phyloP scores from a whole-genome alignment of 2,329 filamentous ascomycete genomes.

The Hypomyces rosellus region DNA sequence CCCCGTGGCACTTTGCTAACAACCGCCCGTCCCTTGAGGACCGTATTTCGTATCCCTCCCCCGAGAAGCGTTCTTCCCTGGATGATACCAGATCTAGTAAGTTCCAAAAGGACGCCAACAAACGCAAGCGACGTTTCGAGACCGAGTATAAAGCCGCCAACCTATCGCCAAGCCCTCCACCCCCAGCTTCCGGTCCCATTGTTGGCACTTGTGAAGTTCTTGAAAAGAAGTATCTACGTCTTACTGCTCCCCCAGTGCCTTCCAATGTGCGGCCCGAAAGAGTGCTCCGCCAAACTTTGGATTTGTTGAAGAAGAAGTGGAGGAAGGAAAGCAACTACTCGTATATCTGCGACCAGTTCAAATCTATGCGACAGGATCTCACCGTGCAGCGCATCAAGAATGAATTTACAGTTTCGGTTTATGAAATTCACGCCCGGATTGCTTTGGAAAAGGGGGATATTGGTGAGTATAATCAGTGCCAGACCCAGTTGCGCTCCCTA shows the following conservation, averaged over 20 bases:
- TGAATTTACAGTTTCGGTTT: slow-evolving; percentile 92
- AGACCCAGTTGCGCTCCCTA: slow-evolving; percentile 90
- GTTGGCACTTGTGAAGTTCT: slow-evolving; percentile 77
- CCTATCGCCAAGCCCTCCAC: slow-evolving; percentile 50
- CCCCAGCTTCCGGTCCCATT: slow-evolving; percentile 61
- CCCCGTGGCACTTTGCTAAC: slow-evolving; percentile 73
- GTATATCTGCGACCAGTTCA: slow-evolving; percentile 99
- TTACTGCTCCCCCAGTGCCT: slow-evolving; percentile 84
- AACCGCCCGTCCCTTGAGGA: slow-evolving; percentile 56
- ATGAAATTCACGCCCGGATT: slow-evolving; percentile 96
- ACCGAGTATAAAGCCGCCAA: slow-evolving; percentile 53
- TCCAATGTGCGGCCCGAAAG: slow-evolving; percentile 79
- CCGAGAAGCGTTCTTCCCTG: slow-evolving; percentile 35
- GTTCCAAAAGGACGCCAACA: slow-evolving; percentile 85
- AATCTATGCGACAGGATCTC: slow-evolving; percentile 94
- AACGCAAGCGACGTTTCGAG: slow-evolving; percentile 83
- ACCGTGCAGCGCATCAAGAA: slow-evolving; percentile 97
- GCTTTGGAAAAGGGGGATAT: slow-evolving; percentile 97
- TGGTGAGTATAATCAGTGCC: slow-evolving; percentile 99
- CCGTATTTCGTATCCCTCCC: slow-evolving; percentile 60
- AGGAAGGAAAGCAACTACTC: slow-evolving; percentile 86
- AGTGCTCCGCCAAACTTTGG: slow-evolving; percentile 76
- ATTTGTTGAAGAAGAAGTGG: slow-evolving; percentile 92
- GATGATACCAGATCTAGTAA: slow-evolving; percentile 66
- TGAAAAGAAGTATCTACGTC: slow-evolving; percentile 90